Evolutionary conservation across 805 yeast genomes (phyloP), one percentile per base, ranked within the genome.

Genomic region (Vanderwaltozyma verrucispora): DNA sequence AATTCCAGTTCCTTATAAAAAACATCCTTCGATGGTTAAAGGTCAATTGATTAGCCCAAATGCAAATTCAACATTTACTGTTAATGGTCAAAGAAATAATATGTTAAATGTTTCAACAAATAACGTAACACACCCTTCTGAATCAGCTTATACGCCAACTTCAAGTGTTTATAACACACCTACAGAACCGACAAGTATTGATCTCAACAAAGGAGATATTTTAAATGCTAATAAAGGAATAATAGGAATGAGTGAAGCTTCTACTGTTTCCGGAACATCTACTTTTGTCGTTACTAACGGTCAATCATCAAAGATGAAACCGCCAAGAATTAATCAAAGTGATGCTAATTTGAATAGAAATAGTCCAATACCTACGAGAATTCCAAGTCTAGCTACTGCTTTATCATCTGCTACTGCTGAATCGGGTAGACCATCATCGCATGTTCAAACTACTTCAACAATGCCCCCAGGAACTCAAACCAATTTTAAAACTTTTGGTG

Each of bases 401-500:
- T 24, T 48, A 25, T 36, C 49, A 4, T 31, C 48, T 26, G 40
- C 46, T 11, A 45, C 56, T 6, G 43, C 42, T 15, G 54, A 47
- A 30, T 47, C 52, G 3, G 59, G 53, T 27, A 45, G 58, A 35
- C 62, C 62, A 7, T 24, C 54, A n/a, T 53, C 61, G 8, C 60
- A 59, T 19, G 50, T 57, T 26, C 61, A 57, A 39, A 50, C 60
- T 4, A 31, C 47, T 35, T 47, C 47, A 9, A 33, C 51, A 3
- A 47, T 60, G 40, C 68, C 68, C 6, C 66, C 68, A 1, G 68
- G 68, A 3, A 56, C 50, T 10, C 51, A 47, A 32, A 54, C 48
- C 25, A 56, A 58, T 44, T 55, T 69, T 39, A 67, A 69, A 26
- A 77, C 94, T 0, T 92, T 85, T 61, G 96, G 96, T 0, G 76